Conservation (phyloP, 495 filamentous ascomycete species). For the Penicillium paradoxum region DNA sequence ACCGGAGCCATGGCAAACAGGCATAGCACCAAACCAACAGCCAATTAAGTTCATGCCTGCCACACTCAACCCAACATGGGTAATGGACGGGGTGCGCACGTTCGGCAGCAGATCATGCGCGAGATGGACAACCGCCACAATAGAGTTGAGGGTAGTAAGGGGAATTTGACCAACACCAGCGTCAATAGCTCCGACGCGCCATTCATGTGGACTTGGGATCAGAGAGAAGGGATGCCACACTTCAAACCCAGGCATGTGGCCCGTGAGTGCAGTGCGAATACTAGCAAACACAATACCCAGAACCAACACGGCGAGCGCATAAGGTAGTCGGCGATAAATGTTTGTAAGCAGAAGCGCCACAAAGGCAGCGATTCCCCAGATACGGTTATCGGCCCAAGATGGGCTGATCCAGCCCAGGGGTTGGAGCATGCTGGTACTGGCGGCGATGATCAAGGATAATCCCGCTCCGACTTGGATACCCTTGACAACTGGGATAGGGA, state of each 20-base stretch:
- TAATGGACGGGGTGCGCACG: conserved; percentile 59
- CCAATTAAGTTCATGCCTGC: conserved; percentile 75
- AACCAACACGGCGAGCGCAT: conserved; percentile 66
- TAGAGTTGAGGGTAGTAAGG: conserved; percentile 83
- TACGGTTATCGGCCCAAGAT: conserved; percentile 63
- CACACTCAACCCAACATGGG: conserved; percentile 74
- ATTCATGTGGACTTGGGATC: conserved; percentile 43
- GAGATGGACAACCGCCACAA: conserved; percentile 77
- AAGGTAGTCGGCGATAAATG: conserved; percentile 58
- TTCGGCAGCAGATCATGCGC: conserved; percentile 68
- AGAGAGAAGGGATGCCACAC: conserved; percentile 46
- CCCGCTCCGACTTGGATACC: conserved; percentile 93
- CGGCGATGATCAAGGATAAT: conserved; percentile 69
- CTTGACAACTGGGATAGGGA: conserved; percentile 83
- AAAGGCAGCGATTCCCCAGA: conserved; percentile 69
- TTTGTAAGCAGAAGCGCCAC: conserved; percentile 60
- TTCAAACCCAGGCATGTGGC: conserved; percentile 41
- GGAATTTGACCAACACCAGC: conserved; percentile 80
- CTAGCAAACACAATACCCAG: conserved; percentile 57
- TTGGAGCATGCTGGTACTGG: conserved; percentile 57
- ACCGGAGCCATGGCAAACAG: conserved; percentile 89
- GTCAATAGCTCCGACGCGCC: conserved; percentile 45
- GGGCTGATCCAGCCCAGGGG: conserved; percentile 55
- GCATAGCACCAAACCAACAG: conserved; percentile 93
- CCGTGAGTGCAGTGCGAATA: conserved; percentile 31